Evolutionary conservation across 139 green algal genomes (phyloP).

Genomic region (Chlamydomonas incerta): DNA sequence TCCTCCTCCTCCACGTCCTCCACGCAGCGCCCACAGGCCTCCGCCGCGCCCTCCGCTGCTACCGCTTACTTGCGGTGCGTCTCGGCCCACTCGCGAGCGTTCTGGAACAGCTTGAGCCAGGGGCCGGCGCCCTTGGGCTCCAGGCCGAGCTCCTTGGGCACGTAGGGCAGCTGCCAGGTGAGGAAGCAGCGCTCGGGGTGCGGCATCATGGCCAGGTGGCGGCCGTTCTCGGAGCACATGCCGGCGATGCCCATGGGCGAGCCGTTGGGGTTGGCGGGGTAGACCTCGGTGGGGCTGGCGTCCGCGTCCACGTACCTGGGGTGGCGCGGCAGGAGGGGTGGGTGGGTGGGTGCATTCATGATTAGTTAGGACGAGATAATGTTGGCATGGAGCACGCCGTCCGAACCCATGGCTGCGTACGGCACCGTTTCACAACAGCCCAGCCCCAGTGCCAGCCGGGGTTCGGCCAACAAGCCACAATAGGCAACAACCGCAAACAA

Average conservation of each 20-base stretch:
- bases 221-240: slow-evolving; percentile 90
- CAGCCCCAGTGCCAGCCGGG: too few species aligned
- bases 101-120: slow-evolving; percentile 99
- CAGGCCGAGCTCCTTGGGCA: slow-evolving; percentile 65
- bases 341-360: too few species aligned
- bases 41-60: neutral
- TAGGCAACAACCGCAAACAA: too few species aligned
- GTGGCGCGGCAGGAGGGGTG: neutral
- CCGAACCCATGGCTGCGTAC: too few species aligned
- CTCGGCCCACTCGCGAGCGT: slow-evolving; percentile 87
- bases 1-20: too few species aligned
- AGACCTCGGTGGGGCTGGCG: slow-evolving; percentile 82
- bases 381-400: too few species aligned
- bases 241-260: slow-evolving; percentile 94
- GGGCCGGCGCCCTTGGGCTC: slow-evolving; percentile 82
- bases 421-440: too few species aligned
- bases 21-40: too few species aligned
- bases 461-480: too few species aligned
- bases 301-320: slow-evolving; percentile 81
- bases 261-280: slow-evolving; percentile 98
- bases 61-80: slow-evolving; percentile 15
- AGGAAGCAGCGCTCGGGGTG: slow-evolving; percentile 98
- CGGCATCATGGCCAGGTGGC: slow-evolving; percentile 99
- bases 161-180: slow-evolving; percentile 92
- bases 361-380: too few species aligned